Conservation (phyloP, 2,329 filamentous ascomycete species). For the Elsinoe arachidis region DNA sequence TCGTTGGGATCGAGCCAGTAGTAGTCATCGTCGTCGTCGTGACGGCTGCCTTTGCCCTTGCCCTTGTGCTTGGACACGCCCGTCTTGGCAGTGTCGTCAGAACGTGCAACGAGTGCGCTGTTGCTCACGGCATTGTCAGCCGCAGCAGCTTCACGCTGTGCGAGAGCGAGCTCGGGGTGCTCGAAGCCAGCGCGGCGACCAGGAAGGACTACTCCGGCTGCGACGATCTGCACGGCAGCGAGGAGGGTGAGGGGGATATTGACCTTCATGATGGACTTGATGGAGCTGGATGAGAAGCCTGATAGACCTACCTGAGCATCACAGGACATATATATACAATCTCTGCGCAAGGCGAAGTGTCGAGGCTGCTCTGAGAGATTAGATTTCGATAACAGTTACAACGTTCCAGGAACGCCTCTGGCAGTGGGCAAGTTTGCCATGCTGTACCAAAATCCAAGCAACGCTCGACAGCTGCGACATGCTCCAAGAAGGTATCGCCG, state of each 20-base stretch:
- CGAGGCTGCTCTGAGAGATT: background rate
- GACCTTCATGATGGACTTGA: background rate
- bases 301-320: background rate
- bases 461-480: background rate
- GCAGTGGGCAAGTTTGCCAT: background rate
- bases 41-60: too few species aligned
- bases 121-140: background rate
- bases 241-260: background rate
- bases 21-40: too few species aligned
- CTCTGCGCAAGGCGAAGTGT: background rate
- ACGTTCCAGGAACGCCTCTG: constrained; percentile 6
- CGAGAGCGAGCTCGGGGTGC: background rate
- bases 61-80: too few species aligned
- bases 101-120: background rate
- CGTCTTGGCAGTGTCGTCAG: background rate
- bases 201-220: constrained; percentile 5
- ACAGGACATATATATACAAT: background rate
- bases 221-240: constrained; percentile 2
- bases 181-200: constrained; percentile 6
- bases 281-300: background rate
- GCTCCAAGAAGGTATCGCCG: background rate
- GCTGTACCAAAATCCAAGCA: background rate
- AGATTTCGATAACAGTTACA: constrained; percentile 10
- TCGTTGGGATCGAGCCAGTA: too few species aligned
- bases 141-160: background rate